Conservation (phyloP, 306 rosid species). For the Castanea crenata region DNA sequence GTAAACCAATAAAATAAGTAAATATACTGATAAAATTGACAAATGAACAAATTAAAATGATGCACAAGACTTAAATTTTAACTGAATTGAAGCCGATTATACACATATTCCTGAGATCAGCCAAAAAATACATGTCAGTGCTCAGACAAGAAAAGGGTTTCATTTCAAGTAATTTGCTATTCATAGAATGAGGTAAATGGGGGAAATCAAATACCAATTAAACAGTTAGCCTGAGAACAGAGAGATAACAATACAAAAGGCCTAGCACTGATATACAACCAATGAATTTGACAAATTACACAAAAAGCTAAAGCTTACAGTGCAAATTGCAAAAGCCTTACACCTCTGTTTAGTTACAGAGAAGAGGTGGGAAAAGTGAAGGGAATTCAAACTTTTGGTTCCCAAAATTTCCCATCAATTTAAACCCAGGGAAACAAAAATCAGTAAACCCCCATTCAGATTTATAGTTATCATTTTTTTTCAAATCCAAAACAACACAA, state of each 20-base stretch:
- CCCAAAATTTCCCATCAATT: background rate
- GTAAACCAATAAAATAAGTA: background rate
- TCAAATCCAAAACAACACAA: background rate
- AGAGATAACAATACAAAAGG: background rate
- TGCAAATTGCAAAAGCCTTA: background rate
- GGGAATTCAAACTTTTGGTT: background rate
- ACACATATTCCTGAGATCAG: slow-evolving; percentile 50
- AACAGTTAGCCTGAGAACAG: background rate
- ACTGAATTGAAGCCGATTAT: slow-evolving; percentile 60
- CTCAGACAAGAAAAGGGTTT: background rate
- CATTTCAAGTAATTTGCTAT: background rate
- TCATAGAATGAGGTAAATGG: background rate
- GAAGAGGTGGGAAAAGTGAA: background rate
- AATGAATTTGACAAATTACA: background rate
- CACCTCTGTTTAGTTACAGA: background rate
- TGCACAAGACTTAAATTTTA: background rate
- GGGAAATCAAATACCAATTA: background rate
- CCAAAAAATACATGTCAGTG: background rate
- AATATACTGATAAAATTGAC: background rate
- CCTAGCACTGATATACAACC: background rate
- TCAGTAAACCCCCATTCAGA: background rate
- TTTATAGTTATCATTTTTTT: background rate
- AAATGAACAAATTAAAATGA: background rate
- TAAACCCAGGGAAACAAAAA: background rate
- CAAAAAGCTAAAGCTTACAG: background rate